Evolutionary conservation across 352 stramenopile genomes (phyloP).

Genomic region (Pythium insidiosum): DNA sequence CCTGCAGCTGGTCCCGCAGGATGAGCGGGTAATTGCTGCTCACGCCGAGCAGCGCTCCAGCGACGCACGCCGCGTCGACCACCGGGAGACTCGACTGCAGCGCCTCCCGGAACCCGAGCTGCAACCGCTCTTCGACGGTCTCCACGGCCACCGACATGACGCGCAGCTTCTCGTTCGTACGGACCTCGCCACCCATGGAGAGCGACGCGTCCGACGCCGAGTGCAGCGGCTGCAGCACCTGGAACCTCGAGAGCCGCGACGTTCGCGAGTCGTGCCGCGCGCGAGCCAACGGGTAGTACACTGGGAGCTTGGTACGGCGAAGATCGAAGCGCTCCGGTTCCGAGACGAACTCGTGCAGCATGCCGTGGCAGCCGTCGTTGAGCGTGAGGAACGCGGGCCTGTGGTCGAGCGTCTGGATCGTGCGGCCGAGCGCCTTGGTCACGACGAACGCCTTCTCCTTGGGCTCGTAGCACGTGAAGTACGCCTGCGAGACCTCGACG

Average conservation of each 20-base stretch:
- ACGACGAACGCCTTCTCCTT: conserved; percentile 63
- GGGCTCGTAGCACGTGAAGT: conserved; percentile 80
- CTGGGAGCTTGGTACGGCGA: conserved; percentile 48
- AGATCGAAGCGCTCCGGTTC: conserved; percentile 58
- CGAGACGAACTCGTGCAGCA: conserved; percentile 55
- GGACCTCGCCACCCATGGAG: conserved; percentile 43
- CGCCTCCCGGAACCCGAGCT: conserved; percentile 42
- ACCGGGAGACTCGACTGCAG: conserved; percentile 43
- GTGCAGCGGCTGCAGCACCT: conserved; percentile 67
- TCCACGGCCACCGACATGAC: conserved; percentile 68
- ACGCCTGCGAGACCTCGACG: conserved; percentile 65
- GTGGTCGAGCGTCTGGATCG: conserved; percentile 55
- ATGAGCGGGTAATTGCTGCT: conserved; percentile 65
- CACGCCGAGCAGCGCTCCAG: conserved; percentile 58
- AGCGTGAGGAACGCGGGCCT: conserved; percentile 65
- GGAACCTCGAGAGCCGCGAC: conserved; percentile 39
- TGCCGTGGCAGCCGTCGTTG: conserved; percentile 67
- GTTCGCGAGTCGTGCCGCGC: conserved; percentile 27
- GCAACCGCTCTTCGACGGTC: conserved; percentile 37
- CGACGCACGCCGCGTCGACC: conserved; percentile 45
- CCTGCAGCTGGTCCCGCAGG: conserved; percentile 54
- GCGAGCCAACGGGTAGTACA: conserved; percentile 70
- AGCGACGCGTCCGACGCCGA: conserved; percentile 40
- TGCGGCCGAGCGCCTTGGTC: conserved; percentile 48
- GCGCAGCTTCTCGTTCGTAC: conserved; percentile 51